phyloP scores from a whole-genome alignment of 306 rosid species.

The Aeschynomene evenia region DNA sequence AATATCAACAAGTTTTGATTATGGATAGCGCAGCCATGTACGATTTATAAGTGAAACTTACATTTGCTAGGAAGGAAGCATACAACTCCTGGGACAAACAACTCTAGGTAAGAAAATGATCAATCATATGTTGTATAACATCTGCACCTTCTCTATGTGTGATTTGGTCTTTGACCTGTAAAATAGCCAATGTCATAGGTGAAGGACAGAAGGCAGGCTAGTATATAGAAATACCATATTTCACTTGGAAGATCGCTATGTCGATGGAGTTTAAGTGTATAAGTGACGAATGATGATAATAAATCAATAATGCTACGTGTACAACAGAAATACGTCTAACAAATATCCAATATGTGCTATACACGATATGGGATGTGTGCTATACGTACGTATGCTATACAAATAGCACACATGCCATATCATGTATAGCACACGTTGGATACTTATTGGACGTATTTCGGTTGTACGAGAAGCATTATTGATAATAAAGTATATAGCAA shows the following conservation, averaged over 20 bases:
- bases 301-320: no score
- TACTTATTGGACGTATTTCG: no score
- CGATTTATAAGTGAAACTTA: conserved; percentile 15
- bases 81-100: background rate
- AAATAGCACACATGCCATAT: no score
- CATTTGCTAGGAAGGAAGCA: background rate
- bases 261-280: background rate
- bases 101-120: conserved; percentile 64
- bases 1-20: conserved; percentile 1
- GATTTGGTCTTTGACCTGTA: conserved; percentile 76
- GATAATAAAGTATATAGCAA: no score
- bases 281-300: background rate
- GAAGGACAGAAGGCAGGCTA: background rate
- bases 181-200: conserved; percentile 2
- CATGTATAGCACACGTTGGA: no score
- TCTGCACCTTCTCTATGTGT: conserved; percentile 90
- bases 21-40: background rate
- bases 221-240: conserved; percentile 3
- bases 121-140: conserved; percentile 85
- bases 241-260: background rate
- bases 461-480: no score
- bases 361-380: no score
- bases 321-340: no score
- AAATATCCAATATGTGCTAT: no score
- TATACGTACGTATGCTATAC: no score